These are phyloP conservation scores for Polytrichum formosum DNA, from an alignment of 225 moss, liverwort and hornwort genomes.

Conservation along the genomic window DNA sequence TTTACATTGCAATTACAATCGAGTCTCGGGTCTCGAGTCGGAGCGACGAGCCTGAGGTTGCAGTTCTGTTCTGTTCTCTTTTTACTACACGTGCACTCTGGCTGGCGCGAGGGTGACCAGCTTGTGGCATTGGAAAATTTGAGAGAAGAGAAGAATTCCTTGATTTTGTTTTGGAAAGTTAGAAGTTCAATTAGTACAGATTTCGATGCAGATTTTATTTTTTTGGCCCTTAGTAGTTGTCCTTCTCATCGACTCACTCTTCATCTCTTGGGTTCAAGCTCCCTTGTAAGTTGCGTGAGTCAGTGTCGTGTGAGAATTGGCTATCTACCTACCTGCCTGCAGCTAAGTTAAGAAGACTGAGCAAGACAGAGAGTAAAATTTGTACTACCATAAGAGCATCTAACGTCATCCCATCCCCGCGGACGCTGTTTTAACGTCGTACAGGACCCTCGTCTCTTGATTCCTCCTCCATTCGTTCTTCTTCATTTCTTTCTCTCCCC, in stretches of 20 bases:
- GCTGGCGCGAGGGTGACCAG: background rate
- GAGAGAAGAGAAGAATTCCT: background rate
- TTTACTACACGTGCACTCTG: conserved; percentile 9
- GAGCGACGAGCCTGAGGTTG: too few species aligned
- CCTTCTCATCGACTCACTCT: conserved; percentile 7
- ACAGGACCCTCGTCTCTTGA: background rate
- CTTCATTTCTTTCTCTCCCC: background rate
- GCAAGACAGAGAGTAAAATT: background rate
- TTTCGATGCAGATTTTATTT: background rate
- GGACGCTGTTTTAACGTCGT: background rate
- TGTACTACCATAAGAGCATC: background rate
- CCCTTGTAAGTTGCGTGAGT: conserved; percentile 26
- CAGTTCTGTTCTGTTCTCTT: background rate
- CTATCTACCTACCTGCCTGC: conserved; percentile 14
- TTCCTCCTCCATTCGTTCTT: background rate
- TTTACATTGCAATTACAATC: background rate
- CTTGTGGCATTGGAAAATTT: background rate
- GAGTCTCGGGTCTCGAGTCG: background rate
- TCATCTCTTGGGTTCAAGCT: conserved; percentile 1
- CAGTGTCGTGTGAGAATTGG: conserved; percentile 36
- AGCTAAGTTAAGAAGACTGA: background rate
- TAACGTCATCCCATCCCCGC: background rate
- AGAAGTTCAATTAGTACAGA: background rate
- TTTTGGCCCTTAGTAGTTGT: background rate
- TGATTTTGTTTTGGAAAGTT: background rate